phyloP scores from a whole-genome alignment of 179 eudicot species.

The Silene noctiflora region DNA sequence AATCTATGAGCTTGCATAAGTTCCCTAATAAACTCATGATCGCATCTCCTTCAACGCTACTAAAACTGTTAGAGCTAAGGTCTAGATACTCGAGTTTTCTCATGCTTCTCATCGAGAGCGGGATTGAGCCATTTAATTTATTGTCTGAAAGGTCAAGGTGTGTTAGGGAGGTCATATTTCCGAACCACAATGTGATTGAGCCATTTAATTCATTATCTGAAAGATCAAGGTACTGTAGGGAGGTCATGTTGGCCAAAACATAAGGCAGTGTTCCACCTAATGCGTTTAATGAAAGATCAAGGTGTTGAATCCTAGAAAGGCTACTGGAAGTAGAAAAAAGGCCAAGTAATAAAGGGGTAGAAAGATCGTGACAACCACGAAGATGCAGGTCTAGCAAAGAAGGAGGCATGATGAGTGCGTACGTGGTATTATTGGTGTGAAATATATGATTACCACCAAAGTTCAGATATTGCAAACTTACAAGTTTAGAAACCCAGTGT shows the following conservation, averaged over 20 bases:
- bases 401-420: constrained; percentile 21
- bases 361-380: background rate
- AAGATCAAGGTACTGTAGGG: constrained; percentile 16
- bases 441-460: background rate
- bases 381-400: constrained; percentile 21
- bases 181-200: constrained; percentile 12
- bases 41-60: constrained; percentile 21
- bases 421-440: background rate
- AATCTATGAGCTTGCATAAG: constrained; percentile 10
- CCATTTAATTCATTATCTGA: constrained; percentile 6
- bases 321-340: constrained; percentile 12
- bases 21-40: constrained; percentile 13
- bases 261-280: constrained; percentile 7
- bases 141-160: background rate
- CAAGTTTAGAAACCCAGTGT: constrained; percentile 27
- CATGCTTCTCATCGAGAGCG: background rate
- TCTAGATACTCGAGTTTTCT: background rate
- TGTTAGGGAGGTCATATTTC: background rate
- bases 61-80: constrained; percentile 18
- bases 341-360: background rate
- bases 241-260: constrained; percentile 14
- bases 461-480: constrained; percentile 15
- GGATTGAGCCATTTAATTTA: background rate
- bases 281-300: constrained; percentile 22
- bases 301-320: constrained; percentile 16